These are phyloP conservation scores for Hura crepitans DNA, from an alignment of 441 rosid species.

Conservation along the genomic window DNA sequence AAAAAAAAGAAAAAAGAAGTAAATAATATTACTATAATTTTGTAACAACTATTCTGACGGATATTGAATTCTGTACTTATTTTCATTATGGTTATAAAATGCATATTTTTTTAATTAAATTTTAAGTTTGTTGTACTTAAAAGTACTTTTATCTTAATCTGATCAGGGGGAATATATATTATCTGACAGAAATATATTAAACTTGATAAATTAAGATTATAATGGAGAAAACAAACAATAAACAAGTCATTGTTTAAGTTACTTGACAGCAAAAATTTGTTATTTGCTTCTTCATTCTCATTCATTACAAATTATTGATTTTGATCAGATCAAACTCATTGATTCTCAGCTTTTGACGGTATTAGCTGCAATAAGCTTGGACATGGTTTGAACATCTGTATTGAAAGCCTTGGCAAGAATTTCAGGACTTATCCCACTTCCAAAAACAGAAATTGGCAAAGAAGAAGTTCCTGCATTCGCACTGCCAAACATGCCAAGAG, in stretches of 20 bases:
- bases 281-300: neutral
- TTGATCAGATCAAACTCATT: too few relatives aligned
- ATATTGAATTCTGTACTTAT: too few relatives aligned
- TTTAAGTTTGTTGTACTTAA: too few relatives aligned
- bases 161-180: too few relatives aligned
- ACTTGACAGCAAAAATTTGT: neutral
- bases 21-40: too few relatives aligned
- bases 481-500: constrained; percentile 18
- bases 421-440: constrained; percentile 18
- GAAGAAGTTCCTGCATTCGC: constrained; percentile 22
- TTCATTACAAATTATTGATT: neutral
- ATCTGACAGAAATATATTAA: too few relatives aligned
- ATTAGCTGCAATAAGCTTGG: constrained; percentile 16
- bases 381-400: constrained; percentile 11
- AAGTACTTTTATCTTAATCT: too few relatives aligned
- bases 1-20: too few relatives aligned
- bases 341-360: neutral
- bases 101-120: too few relatives aligned
- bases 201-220: too few relatives aligned
- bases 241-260: neutral
- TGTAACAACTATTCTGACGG: too few relatives aligned
- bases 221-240: neutral
- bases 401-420: constrained; percentile 22
- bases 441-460: constrained; percentile 12
- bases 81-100: too few relatives aligned